phyloP scores from a whole-genome alignment of 129 eudicot genomes.

The Saposhnikovia divaricata region DNA sequence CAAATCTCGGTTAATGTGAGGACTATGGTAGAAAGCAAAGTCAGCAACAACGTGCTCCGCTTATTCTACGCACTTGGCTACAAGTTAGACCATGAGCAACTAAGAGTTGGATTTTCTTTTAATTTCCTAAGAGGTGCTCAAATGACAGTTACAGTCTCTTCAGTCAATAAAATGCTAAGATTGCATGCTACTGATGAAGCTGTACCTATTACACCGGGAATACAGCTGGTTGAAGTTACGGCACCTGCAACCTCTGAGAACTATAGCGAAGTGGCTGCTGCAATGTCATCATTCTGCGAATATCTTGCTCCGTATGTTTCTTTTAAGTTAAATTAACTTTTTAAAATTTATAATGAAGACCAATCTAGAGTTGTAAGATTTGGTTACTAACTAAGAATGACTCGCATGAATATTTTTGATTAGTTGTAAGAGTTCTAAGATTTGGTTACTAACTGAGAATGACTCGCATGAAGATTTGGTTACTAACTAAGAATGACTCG shows the following conservation, averaged over 20 bases:
- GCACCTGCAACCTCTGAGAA: constrained; percentile 91
- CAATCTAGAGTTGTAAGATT: not conserved
- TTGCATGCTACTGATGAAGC: constrained; percentile 87
- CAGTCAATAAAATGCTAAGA: constrained; percentile 83
- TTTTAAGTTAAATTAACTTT: not conserved
- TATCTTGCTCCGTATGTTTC: constrained; percentile 91
- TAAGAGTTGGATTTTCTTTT: constrained; percentile 75
- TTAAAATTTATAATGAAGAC: not conserved
- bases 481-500: too few relatives aligned
- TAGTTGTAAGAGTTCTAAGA: not conserved
- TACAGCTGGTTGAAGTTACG: constrained; percentile 90
- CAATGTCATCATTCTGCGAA: constrained; percentile 85
- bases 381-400: not conserved
- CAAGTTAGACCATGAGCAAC: constrained; percentile 77
- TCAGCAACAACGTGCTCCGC: constrained; percentile 69
- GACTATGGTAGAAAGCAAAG: constrained; percentile 78
- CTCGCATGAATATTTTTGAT: not conserved
- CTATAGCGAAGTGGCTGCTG: constrained; percentile 61
- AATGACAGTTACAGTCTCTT: constrained; percentile 77
- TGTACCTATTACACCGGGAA: constrained; percentile 79
- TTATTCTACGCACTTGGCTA: constrained; percentile 78
- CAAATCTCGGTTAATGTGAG: constrained; percentile 84
- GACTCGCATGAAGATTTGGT: not conserved
- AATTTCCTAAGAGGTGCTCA: constrained; percentile 78
- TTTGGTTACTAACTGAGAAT: not conserved